Evolutionary conservation across 768 basidiomycete genomes (phyloP).

Genomic region (Phaffia australis): DNA sequence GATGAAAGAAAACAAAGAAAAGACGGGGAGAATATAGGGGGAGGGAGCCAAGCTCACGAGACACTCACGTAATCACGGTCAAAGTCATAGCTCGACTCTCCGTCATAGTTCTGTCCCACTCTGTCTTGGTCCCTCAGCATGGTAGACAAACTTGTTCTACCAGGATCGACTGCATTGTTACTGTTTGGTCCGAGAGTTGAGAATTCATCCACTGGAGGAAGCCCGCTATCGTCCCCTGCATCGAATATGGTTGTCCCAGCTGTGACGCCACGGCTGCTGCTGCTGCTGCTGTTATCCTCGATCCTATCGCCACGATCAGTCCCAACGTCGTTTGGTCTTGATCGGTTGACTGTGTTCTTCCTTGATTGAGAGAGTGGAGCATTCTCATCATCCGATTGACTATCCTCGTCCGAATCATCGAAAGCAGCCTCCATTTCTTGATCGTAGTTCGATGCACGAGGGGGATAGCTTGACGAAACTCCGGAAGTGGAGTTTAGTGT

Average conservation of each 20-base stretch:
- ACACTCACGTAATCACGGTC: constrained; percentile 24
- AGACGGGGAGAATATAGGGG: background rate
- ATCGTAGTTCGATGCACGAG: background rate
- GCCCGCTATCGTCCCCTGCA: constrained; percentile 8
- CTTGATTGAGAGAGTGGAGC: constrained; percentile 10
- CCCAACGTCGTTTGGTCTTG: background rate
- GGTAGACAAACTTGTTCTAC: constrained; percentile 1
- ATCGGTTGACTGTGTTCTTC: background rate
- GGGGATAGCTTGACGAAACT: no score
- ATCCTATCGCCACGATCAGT: background rate
- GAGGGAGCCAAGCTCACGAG: background rate
- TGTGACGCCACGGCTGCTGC: background rate
- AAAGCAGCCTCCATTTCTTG: constrained; percentile 24
- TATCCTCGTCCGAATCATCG: constrained; percentile 10
- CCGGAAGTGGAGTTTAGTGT: no score
- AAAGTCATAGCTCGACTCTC: constrained; percentile 21
- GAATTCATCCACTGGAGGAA: background rate
- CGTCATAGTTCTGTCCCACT: background rate
- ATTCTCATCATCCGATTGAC: constrained; percentile 13
- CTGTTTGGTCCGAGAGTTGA: background rate
- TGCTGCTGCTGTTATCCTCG: no score
- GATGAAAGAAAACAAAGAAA: background rate
- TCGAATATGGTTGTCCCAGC: background rate
- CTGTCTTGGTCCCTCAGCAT: background rate
- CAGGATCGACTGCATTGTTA: constrained; percentile 1